Conservation (phyloP, 305 asterid genomes). For the Solanum hybrid region DNA sequence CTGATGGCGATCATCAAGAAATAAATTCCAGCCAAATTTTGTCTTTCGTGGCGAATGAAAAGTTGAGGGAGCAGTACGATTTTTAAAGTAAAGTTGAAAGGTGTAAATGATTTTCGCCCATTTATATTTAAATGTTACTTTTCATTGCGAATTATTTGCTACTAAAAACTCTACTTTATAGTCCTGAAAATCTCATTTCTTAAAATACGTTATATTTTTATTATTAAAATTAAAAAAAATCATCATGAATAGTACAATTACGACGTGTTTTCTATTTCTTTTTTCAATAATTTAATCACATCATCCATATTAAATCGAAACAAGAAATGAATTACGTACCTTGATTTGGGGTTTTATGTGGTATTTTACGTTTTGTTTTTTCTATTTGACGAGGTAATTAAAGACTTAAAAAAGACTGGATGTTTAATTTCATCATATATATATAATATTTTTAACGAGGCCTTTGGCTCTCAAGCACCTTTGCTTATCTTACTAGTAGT, state of each 20-base stretch:
- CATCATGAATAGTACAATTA: background rate
- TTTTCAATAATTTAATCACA: background rate
- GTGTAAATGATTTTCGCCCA: background rate
- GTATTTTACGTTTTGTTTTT: background rate
- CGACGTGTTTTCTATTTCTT: background rate
- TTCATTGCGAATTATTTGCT: background rate
- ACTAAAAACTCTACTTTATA: background rate
- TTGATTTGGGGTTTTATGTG: background rate
- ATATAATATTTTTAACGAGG: background rate
- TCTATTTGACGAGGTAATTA: background rate
- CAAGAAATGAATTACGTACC: background rate
- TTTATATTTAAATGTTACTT: background rate
- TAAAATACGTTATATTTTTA: background rate
- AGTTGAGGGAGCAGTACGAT: background rate
- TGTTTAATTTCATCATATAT: background rate
- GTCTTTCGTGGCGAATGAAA: background rate
- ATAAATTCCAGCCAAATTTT: background rate
- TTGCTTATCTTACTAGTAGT: background rate
- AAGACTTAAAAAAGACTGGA: background rate
- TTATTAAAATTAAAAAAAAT: background rate
- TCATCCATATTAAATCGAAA: background rate
- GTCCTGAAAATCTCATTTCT: background rate
- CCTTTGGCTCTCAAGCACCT: background rate
- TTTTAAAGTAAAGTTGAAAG: background rate
- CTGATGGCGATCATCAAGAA: background rate